Base-by-base conservation (phyloP, 768 basidiomycete species). In the Phylloporus sp. region DNA sequence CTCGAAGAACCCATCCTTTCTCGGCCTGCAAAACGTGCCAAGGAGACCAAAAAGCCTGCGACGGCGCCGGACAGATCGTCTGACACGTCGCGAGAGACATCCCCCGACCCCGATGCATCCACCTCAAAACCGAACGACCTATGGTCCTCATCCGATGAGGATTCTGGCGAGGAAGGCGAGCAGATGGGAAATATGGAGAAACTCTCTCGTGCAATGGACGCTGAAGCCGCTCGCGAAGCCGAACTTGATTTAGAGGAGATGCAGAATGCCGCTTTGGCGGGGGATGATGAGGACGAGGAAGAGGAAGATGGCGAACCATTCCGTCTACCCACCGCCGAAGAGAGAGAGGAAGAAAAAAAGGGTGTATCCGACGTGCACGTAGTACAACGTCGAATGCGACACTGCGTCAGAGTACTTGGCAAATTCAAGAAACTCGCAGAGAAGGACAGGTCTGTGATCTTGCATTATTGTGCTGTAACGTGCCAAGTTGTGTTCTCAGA, bases 151-250 rank as follows among this genome's bases (percentile, higher is more conserved):
- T 69, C 72, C 33, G 68, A 61, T 1, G 67, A 64, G 24, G 71
- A 72, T 9, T 72, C 72, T 6, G 74, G 68, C 7, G 75, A 75
- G n/a, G 71, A 73, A 37, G 75, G 72, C 8, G 76, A 75, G 11
- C 84, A 72, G 7, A 81, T 81, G 68, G 78, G 77, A 21, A 92
- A 90, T 58, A 89, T 92, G 77, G 90, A 86, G 53, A 78, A 81
- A 29, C 82, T 81, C 22, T 91, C 90, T 36, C 80, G 80, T 44
- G 86, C 86, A 42, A 66, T 91, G 40, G 90, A 92, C 55, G 81
- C 74, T 18, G 69, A 75, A 53, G 81, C 80, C 6, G 75, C 74
- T 21, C 79, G 69, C 10, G 86, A 90, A 46, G 87, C 83, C 3
- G 78, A 79, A 59, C 69, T 87, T 22, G 86, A 86, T 56, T 63